Base-by-base conservation (phyloP, 1,284 basidiomycete genomes). In the Takashimella koratensis region DNA sequence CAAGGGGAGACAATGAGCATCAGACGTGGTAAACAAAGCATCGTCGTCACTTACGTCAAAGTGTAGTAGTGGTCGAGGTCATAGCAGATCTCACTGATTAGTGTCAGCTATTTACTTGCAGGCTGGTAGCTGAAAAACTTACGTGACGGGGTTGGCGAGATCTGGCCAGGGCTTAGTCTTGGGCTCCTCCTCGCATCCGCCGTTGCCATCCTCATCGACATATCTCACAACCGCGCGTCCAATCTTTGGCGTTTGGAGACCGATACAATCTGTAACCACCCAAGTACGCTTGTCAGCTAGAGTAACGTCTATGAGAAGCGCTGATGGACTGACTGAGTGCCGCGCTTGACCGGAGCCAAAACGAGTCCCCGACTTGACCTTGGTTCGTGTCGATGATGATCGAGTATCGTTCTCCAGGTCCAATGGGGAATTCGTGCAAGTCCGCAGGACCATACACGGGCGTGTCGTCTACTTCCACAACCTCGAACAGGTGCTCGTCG, bases 331-430 rank as follows among this genome's bases (percentile, higher is more conserved):
- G n/a, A n/a, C n/a, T n/a, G n/a, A n/a, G n/a, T n/a, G n/a, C n/a
- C n/a, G n/a, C n/a, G n/a, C n/a, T n/a, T n/a, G n/a, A n/a, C 12
- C 74, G 63, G 10, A 76, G 55, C 60, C 62, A 74, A 53, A 68
- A 75, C 5, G 63, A 55, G 49, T 65, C 63, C 10, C 70, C 70
- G 3, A 42, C 52, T 1, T 22, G 30, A 43, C 71, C 67, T 22
- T 57, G 43, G 24, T 57, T 50, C 13, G 71, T 68, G 42, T 68
- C 56, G 26, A 76, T 43, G 23, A 74, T 51, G 26, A 65, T 59
- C 5, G 66, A 70, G 47, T 66, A 67, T 49, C 74, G 67, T 54
- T 75, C 66, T 0, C 63, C 71, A 0, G 58, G 52, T 2, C 47
- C 54, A 3, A 67, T 40, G 2, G 54, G 52, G 2, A 67, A 23